A percentile compares a stretch with the other conserved stretches of the same genome.
phyloP scores from a whole-genome alignment of 2,329 filamentous ascomycete species.

The Chrysoporthe deuterocubensis region DNA sequence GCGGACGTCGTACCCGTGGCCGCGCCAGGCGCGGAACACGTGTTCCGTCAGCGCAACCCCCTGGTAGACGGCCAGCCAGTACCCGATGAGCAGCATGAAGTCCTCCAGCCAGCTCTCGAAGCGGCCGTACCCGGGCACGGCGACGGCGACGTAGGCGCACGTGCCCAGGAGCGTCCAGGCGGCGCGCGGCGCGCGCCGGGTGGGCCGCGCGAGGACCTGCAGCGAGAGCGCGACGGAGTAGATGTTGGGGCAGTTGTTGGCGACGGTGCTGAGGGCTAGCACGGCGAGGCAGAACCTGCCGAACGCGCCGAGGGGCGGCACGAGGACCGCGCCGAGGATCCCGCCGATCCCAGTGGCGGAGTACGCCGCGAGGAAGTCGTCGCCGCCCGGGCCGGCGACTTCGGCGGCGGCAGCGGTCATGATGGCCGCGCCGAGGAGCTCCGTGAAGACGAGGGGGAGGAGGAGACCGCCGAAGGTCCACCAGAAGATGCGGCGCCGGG shows the following conservation, averaged over 20 bases:
- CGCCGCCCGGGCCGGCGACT: conserved; percentile 33
- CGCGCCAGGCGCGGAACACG: conserved; percentile 66
- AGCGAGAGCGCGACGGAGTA: conserved; percentile 72
- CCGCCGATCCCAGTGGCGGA: conserved; percentile 60
- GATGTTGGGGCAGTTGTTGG: conserved; percentile 73
- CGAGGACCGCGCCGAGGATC: conserved; percentile 66
- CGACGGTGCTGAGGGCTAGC: conserved; percentile 68
- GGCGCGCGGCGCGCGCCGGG: conserved; percentile 67
- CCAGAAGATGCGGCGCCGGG: conserved; percentile 66
- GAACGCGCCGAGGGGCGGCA: conserved; percentile 66
- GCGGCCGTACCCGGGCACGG: conserved; percentile 69
- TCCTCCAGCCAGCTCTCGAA: conserved; percentile 69
- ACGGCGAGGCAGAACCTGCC: conserved; percentile 74
- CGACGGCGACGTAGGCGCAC: conserved; percentile 67
- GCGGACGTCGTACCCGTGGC: conserved; percentile 58
- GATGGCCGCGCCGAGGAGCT: conserved; percentile 73
- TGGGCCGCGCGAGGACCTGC: conserved; percentile 64
- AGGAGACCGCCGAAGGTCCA: conserved; percentile 73
- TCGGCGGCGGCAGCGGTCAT: conserved; percentile 66
- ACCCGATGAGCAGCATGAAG: conserved; percentile 71
- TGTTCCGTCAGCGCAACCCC: conserved; percentile 69
- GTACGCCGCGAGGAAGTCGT: conserved; percentile 58
- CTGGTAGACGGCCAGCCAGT: conserved; percentile 77
- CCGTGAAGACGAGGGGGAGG: conserved; percentile 72
- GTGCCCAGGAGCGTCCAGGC: conserved; percentile 68